Conservation (phyloP, 2,329 filamentous ascomycete genomes). For the Botryosphaeria dothidea region DNA sequence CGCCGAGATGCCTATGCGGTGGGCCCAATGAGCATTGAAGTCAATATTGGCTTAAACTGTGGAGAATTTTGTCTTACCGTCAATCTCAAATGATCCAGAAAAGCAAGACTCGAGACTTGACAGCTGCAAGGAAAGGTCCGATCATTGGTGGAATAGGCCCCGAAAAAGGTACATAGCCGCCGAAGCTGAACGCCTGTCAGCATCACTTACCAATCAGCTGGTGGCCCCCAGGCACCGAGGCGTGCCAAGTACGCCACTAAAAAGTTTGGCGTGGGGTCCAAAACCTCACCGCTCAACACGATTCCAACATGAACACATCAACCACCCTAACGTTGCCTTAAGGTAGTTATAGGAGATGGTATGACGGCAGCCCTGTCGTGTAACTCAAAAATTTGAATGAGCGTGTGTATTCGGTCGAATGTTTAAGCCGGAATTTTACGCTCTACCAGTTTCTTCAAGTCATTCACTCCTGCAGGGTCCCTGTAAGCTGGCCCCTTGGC, state of each 20-base stretch:
- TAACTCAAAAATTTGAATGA: too few relatives aligned
- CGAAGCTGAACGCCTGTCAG: not conserved
- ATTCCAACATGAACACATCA: too few relatives aligned
- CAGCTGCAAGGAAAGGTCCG: not conserved
- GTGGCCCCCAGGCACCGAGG: not conserved
- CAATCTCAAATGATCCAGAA: not conserved
- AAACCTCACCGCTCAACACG: not conserved
- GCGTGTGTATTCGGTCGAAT: too few relatives aligned
- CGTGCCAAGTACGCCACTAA: not conserved
- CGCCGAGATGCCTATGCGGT: not conserved
- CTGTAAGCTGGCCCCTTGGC: too few relatives aligned
- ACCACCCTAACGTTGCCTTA: too few relatives aligned
- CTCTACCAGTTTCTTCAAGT: too few relatives aligned
- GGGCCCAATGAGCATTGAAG: not conserved
- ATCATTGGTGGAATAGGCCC: not conserved
- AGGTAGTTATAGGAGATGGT: too few relatives aligned
- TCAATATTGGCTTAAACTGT: not conserved
- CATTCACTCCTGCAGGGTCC: too few relatives aligned
- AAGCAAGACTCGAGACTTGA: not conserved
- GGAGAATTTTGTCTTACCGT: not conserved
- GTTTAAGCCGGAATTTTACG: too few relatives aligned
- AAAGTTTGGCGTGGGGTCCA: constrained; percentile 1
- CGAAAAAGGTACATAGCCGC: not conserved
- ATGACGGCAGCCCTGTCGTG: too few relatives aligned
- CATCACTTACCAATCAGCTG: not conserved